Percentiles rank a stretch among this genome's conserved stretches.
These are phyloP conservation scores for Aurinia saxatilis DNA, from an alignment of 345 rosid genomes.

Conservation along the genomic window DNA sequence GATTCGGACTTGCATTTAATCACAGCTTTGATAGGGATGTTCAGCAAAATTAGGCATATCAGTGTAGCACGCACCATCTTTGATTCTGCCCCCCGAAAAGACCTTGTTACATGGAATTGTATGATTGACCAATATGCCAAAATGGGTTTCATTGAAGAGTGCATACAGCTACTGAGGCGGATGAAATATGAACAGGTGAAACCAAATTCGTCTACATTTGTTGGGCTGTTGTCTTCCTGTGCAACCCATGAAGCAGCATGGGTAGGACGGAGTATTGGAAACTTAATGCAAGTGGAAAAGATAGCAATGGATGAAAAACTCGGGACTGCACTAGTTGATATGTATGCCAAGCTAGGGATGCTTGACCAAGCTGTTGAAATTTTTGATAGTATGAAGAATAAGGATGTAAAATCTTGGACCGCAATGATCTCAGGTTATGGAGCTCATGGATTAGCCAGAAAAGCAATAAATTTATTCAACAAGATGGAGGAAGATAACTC, in stretches of 20 bases:
- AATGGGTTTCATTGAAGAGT: conserved; percentile 42
- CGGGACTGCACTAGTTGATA: conserved; percentile 57
- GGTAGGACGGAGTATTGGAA: conserved; percentile 30
- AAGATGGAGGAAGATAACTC: conserved; percentile 44
- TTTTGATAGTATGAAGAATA: conserved; percentile 39
- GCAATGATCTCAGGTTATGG: conserved; percentile 55
- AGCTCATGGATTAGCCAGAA: conserved; percentile 44
- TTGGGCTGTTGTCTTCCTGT: conserved; percentile 50
- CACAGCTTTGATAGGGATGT: conserved; percentile 51
- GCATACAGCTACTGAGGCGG: conserved; percentile 38
- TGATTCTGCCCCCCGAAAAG: conserved; percentile 35
- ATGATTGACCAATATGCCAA: conserved; percentile 56
- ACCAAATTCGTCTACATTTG: conserved; percentile 50
- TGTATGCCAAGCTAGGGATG: conserved; percentile 57
- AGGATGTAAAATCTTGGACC: conserved; percentile 60
- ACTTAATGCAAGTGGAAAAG: conserved; percentile 34
- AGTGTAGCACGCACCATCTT: conserved; percentile 40
- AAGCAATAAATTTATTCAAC: conserved; percentile 41
- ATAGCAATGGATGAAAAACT: conserved; percentile 41
- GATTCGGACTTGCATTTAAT: conserved; percentile 33
- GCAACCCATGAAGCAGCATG: conserved; percentile 35
- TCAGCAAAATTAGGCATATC: conserved; percentile 36
- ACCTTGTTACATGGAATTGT: conserved; percentile 57
- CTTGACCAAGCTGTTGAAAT: conserved; percentile 39
- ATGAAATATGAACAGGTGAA: conserved; percentile 39